Conservation (phyloP, 495 filamentous ascomycete genomes). For the Chaetomium fimeti region DNA sequence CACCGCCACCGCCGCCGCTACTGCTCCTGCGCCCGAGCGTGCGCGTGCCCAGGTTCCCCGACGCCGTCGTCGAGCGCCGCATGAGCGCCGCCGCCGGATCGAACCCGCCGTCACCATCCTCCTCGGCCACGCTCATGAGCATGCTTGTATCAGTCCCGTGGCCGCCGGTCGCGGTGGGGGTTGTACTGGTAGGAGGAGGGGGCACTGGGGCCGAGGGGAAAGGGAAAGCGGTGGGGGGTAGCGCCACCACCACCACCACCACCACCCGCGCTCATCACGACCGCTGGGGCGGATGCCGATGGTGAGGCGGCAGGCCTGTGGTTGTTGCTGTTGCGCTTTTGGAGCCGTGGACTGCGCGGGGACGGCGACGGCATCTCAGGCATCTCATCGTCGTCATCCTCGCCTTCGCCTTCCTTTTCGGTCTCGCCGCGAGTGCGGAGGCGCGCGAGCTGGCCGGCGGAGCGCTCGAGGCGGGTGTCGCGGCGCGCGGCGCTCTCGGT, state of each 20-base stretch:
- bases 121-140: background rate
- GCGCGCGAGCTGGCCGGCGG: conserved; percentile 39
- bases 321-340: background rate
- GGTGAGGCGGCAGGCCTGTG: too few relatives aligned
- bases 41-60: conserved; percentile 36
- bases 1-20: background rate
- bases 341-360: conserved; percentile 31
- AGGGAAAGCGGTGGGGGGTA: too few relatives aligned
- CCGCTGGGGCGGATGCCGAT: too few relatives aligned
- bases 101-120: conserved; percentile 1
- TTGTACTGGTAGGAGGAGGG: too few relatives aligned
- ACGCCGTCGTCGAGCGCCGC: conserved; percentile 25
- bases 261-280: too few relatives aligned
- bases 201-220: too few relatives aligned
- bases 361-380: background rate
- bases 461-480: conserved; percentile 54
- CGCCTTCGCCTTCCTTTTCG: background rate
- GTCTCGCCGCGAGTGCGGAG: conserved; percentile 26
- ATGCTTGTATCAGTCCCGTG: background rate
- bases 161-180: too few relatives aligned
- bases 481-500: conserved; percentile 50
- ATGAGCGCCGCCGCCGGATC: background rate
- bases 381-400: conserved; percentile 10
- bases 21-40: conserved; percentile 22
- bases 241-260: too few relatives aligned